Percentiles rank a stretch among this genome's conserved stretches.
These are phyloP conservation scores for Aspergillus clavatus DNA, from an alignment of 2,329 filamentous ascomycete species.

Conservation along the genomic window DNA sequence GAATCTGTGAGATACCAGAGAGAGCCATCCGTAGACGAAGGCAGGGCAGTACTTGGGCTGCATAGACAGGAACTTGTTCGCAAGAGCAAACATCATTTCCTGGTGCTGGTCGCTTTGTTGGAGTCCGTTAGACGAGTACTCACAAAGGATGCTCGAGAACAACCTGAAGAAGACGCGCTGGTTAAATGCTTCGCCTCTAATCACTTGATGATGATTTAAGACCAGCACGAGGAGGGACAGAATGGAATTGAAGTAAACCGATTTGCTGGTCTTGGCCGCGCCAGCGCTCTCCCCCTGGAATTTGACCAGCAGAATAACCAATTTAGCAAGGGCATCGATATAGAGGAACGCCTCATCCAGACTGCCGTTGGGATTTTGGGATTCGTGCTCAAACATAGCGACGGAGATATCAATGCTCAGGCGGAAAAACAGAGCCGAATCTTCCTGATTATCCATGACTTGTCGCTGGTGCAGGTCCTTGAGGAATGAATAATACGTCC, in stretches of 20 bases:
- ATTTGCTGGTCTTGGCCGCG: conserved; percentile 58
- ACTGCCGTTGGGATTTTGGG: conserved; percentile 56
- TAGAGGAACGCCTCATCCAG: conserved; percentile 58
- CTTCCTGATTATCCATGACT: conserved; percentile 68
- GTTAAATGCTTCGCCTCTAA: conserved; percentile 74
- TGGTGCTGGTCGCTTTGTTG: conserved; percentile 59
- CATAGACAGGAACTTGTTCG: conserved; percentile 65
- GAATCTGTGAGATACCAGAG: conserved; percentile 74
- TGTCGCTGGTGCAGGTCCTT: conserved; percentile 73
- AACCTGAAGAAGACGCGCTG: conserved; percentile 88
- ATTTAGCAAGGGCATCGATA: conserved; percentile 75
- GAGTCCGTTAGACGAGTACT: conserved; percentile 58
- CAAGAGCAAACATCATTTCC: conserved; percentile 67
- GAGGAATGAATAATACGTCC: conserved; percentile 69
- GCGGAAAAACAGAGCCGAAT: conserved; percentile 74
- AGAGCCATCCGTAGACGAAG: conserved; percentile 81
- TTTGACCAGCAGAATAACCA: conserved; percentile 71
- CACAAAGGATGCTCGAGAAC: conserved; percentile 76
- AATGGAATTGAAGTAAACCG: conserved; percentile 70
- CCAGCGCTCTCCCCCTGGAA: conserved; percentile 61
- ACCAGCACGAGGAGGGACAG: conserved; percentile 74
- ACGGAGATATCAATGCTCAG: conserved; percentile 76
- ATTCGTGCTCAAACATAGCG: conserved; percentile 68
- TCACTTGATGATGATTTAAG: conserved; percentile 78
- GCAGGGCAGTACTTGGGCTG: conserved; percentile 73